Conservation (phyloP, 192 early-diverging fungal genomes). For the Podila clonocystis region DNA sequence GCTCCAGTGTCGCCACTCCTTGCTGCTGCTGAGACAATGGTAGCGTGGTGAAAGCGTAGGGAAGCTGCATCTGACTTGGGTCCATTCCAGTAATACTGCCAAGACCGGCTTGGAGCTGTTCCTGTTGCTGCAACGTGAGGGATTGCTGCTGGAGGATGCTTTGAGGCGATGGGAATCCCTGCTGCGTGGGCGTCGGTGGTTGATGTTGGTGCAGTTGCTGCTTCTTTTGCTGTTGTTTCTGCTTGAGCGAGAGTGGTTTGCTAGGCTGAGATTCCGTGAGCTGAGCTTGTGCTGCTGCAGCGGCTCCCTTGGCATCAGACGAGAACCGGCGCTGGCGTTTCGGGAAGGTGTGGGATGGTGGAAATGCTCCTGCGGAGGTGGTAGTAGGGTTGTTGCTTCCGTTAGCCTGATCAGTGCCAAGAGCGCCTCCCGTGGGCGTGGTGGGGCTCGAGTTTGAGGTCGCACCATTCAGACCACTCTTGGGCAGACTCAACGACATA, state of each 20-base stretch:
- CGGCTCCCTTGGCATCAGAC: constrained; percentile 42
- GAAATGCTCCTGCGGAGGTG: constrained; percentile 9
- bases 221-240: constrained; percentile 42
- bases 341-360: constrained; percentile 31
- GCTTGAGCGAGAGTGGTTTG: constrained; percentile 27
- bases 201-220: constrained; percentile 14
- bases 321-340: constrained; percentile 56
- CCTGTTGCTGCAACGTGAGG: constrained; percentile 21
- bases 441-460: constrained; percentile 27
- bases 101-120: constrained; percentile 26
- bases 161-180: constrained; percentile 29
- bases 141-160: constrained; percentile 41
- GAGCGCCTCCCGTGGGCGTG: constrained; percentile 30
- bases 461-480: neutral
- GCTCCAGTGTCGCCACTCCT: constrained; percentile 45
- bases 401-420: constrained; percentile 6
- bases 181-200: neutral
- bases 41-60: constrained; percentile 44
- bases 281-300: constrained; percentile 30
- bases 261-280: constrained; percentile 20
- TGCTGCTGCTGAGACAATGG: constrained; percentile 48
- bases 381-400: neutral
- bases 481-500: constrained; percentile 25
- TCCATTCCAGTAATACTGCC: constrained; percentile 31
- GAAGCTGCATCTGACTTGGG: constrained; percentile 39